These are phyloP conservation scores for Leptographium radiaticola DNA, from an alignment of 2,329 filamentous ascomycete genomes.

Conservation along the genomic window DNA sequence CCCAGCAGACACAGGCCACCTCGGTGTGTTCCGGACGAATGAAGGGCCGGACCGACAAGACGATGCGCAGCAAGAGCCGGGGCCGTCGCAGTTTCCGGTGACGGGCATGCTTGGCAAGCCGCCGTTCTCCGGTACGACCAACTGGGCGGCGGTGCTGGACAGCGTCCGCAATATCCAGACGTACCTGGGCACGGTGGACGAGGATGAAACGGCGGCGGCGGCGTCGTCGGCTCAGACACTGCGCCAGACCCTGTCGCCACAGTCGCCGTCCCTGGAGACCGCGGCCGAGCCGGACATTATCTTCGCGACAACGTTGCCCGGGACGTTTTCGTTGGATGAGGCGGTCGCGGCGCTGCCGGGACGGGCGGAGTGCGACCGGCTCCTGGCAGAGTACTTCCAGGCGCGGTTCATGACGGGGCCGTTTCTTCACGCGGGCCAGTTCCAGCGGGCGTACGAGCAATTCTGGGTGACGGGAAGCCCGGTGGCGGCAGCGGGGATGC, in stretches of 20 bases:
- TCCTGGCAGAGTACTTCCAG: slow-evolving; percentile 26
- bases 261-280: slow-evolving; percentile 4
- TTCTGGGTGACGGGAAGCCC: slow-evolving; percentile 25
- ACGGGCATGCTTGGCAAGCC: slow-evolving; percentile 4
- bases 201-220: neutral
- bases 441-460: slow-evolving; percentile 32
- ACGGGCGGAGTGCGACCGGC: slow-evolving; percentile 21
- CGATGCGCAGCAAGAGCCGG: neutral
- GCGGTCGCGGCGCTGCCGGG: slow-evolving; percentile 22
- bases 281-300: slow-evolving; percentile 20
- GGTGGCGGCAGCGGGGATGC: slow-evolving; percentile 15
- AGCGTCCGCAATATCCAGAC: slow-evolving; percentile 28
- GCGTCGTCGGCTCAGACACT: neutral
- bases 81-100: neutral
- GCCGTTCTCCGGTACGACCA: slow-evolving; percentile 24
- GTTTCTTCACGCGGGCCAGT: slow-evolving; percentile 29
- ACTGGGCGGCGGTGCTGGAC: slow-evolving; percentile 28
- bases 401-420: slow-evolving; percentile 23
- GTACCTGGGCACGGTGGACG: slow-evolving; percentile 15
- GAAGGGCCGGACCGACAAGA: too few species aligned
- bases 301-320: slow-evolving; percentile 13
- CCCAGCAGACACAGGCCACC: too few species aligned
- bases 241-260: neutral
- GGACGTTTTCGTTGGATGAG: slow-evolving; percentile 18
- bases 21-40: too few species aligned